These are phyloP conservation scores for Diaporthe humulicola DNA, from an alignment of 2,329 filamentous ascomycete species.

Conservation along the genomic window DNA sequence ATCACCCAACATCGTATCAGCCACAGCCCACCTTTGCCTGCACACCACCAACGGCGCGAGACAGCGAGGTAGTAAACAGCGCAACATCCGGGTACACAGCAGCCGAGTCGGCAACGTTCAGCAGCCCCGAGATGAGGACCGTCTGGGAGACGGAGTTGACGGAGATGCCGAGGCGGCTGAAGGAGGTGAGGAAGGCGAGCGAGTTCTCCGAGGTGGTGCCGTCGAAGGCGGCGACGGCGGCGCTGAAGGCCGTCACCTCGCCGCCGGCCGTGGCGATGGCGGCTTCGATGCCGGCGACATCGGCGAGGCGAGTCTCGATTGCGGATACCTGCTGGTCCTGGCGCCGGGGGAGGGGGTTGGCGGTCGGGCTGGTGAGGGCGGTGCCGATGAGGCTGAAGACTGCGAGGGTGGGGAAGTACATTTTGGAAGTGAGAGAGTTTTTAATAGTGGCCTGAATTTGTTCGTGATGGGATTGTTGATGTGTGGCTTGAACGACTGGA, in stretches of 20 bases:
- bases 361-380: background rate
- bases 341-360: background rate
- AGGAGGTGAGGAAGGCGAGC: conserved; percentile 2
- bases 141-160: conserved; percentile 17
- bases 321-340: background rate
- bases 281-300: conserved; percentile 5
- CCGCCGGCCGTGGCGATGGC: background rate
- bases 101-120: conserved; percentile 7
- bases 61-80: conserved; percentile 4
- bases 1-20: background rate
- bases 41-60: background rate
- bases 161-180: conserved; percentile 7
- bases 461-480: background rate
- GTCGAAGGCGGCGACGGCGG: conserved; percentile 13
- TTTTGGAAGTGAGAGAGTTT: background rate
- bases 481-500: background rate
- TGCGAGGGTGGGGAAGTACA: background rate
- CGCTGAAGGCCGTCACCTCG: conserved; percentile 1
- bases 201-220: background rate
- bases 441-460: too few species aligned
- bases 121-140: background rate
- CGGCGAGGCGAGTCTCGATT: background rate
- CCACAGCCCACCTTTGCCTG: background rate
- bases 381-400: conserved; percentile 5
- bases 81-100: conserved; percentile 21